Evolutionary conservation across 179 eudicot genomes (phyloP), one percentile per base, ranked within the genome.

Genomic region (Kewa caespitosa): DNA sequence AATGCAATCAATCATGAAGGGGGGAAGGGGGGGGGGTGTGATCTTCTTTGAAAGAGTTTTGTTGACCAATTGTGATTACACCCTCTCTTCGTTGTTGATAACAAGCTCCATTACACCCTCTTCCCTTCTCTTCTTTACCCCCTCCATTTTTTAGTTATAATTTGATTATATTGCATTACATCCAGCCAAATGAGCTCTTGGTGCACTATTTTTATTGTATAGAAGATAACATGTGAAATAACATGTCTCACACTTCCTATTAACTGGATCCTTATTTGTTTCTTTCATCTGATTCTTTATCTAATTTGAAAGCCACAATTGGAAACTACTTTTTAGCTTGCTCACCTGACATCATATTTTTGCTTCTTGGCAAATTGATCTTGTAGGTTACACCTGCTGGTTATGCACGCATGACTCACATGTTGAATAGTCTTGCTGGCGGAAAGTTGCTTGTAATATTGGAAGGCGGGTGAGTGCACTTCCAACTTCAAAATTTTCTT

Each of bases 401-500:
- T 74, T 95, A 83, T 89, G 99, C 99, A 27, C 87, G 87, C 82
- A 93, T 95, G 99, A 86, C 99, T 63, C 81, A 93, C 68, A 87
- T 90, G 91, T 78, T 92, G 85, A 87, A 76, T 75, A 76, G 83
- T 48, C 86, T 93, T 69, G 84, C 94, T 73, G 85, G 83, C 43
- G 99, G 99, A 72, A 95, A 91, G 87, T 76, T 90, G 81, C 96
- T 95, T 67, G 98, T 93, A 70, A 90, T 95, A 66, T 94, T 95
- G 67, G 99, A 95, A 88, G 99, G 99, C 84, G 99, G 99, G 98
- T 95, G 75, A 74, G 98, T 83, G 75, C 59, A 36, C 17, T 28
- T 38, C 25, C 33, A 41, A 20, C 25, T 73, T 78, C 11, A 39
- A n/a, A n/a, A n/a, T 34, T 66, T 33, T 31, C 0, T 25, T 36